Base-by-base conservation (phyloP, 805 yeast species). In the Sugiyamaella americana region DNA sequence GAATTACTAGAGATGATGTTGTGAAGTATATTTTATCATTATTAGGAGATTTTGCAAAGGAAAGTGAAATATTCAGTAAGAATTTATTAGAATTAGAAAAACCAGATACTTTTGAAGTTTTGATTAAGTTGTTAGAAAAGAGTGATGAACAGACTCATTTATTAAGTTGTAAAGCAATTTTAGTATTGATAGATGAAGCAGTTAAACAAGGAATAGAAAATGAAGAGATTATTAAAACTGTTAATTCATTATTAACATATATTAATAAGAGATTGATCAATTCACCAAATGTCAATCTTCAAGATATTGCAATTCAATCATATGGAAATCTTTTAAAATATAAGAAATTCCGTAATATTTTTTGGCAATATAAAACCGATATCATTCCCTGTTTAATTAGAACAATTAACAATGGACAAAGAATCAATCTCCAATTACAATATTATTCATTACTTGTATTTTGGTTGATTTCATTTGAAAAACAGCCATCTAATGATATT, bases 381-480 rank as follows among this genome's bases (percentile, higher is more conserved):
- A 68, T 67, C 43, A 63, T 80, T 40, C 80, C 82, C 5, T 68
- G 73, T 0, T 58, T 83, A 30, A 65, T 78, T 49, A 65, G 63
- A 47, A 69, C 78, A 39, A 66, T 81, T 54, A 63, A 61, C 47
- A 66, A 68, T 44, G 57, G 72, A 26, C 66, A 60, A 51, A 66
- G 68, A 48, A n/a, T n/a, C n/a, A 55, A 53, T 49, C 73, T 89
- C 51, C 98, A 93, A 70, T 75, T 87, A 56, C 88, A 84, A 63
- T 93, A 93, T 68, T 78, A 85, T 58, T 72, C 82, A 4, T 74
- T 91, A 53, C 72, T 93, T 61, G 73, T 82, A 19, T 70, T 87
- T 40, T 93, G 98, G 98, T 72, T 88, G 44, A 71, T 87, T 51
- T 79, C 95, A 3, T 93, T 91, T 68, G 82, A 78, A 62, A 64